Percentiles rank a stretch among this genome's conserved stretches.
These are phyloP conservation scores for Lipomyces mesembrius DNA, from an alignment of 805 yeast species.

Conservation along the genomic window DNA sequence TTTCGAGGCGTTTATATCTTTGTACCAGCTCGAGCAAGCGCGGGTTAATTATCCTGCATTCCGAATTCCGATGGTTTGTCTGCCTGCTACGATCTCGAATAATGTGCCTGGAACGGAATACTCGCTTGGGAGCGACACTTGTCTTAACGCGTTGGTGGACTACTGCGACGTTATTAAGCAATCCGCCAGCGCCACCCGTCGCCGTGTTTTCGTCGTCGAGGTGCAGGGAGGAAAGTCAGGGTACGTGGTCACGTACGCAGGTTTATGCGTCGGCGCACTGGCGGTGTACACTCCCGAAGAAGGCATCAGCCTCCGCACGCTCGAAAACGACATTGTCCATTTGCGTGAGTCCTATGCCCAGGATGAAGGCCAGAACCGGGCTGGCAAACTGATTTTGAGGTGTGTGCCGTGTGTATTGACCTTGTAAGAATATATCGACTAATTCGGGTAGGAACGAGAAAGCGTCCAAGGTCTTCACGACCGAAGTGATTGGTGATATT, in stretches of 20 bases:
- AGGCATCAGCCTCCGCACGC: slow-evolving; percentile 66
- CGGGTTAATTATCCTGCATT: slow-evolving; percentile 83
- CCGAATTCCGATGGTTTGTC: slow-evolving; percentile 88
- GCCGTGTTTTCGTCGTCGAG: slow-evolving; percentile 93
- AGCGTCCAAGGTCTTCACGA: slow-evolving; percentile 80
- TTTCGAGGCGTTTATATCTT: slow-evolving; percentile 90
- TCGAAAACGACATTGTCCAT: slow-evolving; percentile 75
- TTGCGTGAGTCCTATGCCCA: slow-evolving; percentile 68
- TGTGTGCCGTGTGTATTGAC: background rate
- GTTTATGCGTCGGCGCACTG: slow-evolving; percentile 87
- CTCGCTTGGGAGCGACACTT: slow-evolving; percentile 93
- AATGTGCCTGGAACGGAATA: slow-evolving; percentile 99
- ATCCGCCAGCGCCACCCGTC: slow-evolving; percentile 91
- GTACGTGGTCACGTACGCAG: slow-evolving; percentile 83
- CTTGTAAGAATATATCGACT: background rate
- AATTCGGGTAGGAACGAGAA: slow-evolving; percentile 58
- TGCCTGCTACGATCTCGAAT: slow-evolving; percentile 96
- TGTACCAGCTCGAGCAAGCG: slow-evolving; percentile 79
- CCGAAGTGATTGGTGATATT: slow-evolving; percentile 81
- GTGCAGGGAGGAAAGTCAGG: slow-evolving; percentile 99
- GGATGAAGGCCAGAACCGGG: slow-evolving; percentile 78
- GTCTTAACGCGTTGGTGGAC: slow-evolving; percentile 84
- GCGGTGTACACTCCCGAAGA: slow-evolving; percentile 91
- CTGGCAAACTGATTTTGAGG: slow-evolving; percentile 84
- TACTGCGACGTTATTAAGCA: slow-evolving; percentile 96